These are phyloP conservation scores for Aspergillus sp. DNA, from an alignment of 2,329 filamentous ascomycete genomes.

Conservation along the genomic window DNA sequence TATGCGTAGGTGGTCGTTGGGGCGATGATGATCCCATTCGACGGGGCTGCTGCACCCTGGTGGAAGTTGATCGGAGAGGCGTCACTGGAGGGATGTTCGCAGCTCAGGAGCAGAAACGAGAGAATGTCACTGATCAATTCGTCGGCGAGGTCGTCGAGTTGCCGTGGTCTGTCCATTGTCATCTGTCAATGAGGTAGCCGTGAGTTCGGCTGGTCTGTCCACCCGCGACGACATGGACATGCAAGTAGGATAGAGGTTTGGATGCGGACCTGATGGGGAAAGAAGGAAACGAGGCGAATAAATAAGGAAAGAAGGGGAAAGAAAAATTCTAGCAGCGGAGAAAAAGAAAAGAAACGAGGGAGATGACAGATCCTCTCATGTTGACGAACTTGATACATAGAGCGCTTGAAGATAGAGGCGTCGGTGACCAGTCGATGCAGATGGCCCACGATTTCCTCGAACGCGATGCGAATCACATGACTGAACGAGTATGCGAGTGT, in stretches of 20 bases:
- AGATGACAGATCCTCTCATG: conserved; percentile 24
- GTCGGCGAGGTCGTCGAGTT: conserved; percentile 35
- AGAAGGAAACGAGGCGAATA: background rate
- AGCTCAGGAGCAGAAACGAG: conserved; percentile 24
- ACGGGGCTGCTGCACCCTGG: conserved; percentile 1
- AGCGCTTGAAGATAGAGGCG: conserved; percentile 15
- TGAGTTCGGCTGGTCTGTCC: conserved; percentile 27
- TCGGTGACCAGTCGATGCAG: conserved; percentile 21
- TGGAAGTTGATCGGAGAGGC: conserved; percentile 9
- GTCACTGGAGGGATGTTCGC: conserved; percentile 14
- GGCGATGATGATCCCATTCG: conserved; percentile 2
- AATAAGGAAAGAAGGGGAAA: background rate
- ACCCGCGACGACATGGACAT: conserved; percentile 33
- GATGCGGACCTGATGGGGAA: background rate
- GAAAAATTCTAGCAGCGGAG: background rate
- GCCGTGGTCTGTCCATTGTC: conserved; percentile 31
- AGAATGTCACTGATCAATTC: conserved; percentile 35
- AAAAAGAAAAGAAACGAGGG: conserved; percentile 11
- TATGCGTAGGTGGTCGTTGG: conserved; percentile 6
- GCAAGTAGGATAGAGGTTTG: conserved; percentile 2
- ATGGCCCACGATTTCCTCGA: conserved; percentile 12
- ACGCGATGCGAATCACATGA: conserved; percentile 31
- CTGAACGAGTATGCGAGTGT: conserved; percentile 31
- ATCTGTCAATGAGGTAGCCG: conserved; percentile 29
- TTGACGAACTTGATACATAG: conserved; percentile 13